Conservation (phyloP, 2,329 filamentous ascomycete genomes). For the Pseudogymnoascus sp. region DNA sequence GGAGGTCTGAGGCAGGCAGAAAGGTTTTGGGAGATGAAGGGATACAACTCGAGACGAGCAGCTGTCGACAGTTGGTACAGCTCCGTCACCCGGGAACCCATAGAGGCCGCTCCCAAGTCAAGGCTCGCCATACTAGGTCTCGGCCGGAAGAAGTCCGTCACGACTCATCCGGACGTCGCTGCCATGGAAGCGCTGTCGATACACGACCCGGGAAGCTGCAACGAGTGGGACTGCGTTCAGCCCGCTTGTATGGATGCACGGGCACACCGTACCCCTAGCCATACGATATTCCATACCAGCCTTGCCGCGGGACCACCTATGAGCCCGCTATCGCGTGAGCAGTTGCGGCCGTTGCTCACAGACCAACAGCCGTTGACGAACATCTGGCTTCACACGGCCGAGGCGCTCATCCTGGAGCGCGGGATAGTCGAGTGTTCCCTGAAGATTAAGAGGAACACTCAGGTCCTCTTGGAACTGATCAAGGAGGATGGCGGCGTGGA, state of each 20-base stretch:
- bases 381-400: constrained; percentile 56
- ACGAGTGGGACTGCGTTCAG: constrained; percentile 30
- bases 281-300: constrained; percentile 49
- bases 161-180: background rate
- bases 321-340: constrained; percentile 43
- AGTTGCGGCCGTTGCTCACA: constrained; percentile 42
- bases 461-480: constrained; percentile 57
- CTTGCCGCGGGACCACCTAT: constrained; percentile 55
- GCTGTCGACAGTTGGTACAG: constrained; percentile 55
- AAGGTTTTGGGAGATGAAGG: constrained; percentile 57
- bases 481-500: constrained; percentile 52
- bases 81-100: constrained; percentile 39
- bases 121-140: constrained; percentile 42
- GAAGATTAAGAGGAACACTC: constrained; percentile 56
- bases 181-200: constrained; percentile 19
- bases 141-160: constrained; percentile 47
- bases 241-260: constrained; percentile 21
- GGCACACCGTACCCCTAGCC: background rate
- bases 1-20: constrained; percentile 57
- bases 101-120: constrained; percentile 37
- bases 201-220: constrained; percentile 23
- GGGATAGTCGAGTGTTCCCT: constrained; percentile 49
- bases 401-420: constrained; percentile 52
- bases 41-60: constrained; percentile 51
- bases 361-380: constrained; percentile 52